Evolutionary conservation across 1,284 basidiomycete genomes (phyloP).

Genomic region (Cryptococcus amylolentus): DNA sequence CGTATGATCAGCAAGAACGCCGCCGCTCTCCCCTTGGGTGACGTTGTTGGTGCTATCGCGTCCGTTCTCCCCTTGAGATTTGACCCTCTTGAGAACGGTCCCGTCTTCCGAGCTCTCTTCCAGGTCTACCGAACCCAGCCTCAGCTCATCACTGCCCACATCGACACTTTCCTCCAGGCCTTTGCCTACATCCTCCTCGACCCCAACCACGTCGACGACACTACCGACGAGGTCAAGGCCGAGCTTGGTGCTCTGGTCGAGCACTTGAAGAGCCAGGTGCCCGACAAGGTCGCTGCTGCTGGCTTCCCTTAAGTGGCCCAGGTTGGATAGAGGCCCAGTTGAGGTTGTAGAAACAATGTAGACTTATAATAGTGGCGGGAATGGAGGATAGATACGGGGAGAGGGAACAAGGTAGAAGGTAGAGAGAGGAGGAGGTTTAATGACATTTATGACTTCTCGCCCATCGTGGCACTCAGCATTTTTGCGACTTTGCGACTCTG

Average conservation of each 20-base stretch:
- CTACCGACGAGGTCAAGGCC: conserved; percentile 69
- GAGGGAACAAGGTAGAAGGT: not conserved
- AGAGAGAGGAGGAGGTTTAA: not conserved
- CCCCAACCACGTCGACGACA: conserved; percentile 65
- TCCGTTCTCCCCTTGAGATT: conserved; percentile 79
- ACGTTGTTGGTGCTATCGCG: conserved; percentile 79
- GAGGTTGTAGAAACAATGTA: not conserved
- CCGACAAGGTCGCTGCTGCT: conserved; percentile 48
- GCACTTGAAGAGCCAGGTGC: conserved; percentile 58
- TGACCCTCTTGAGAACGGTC: conserved; percentile 83
- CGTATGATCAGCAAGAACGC: conserved; percentile 83
- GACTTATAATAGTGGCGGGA: not conserved
- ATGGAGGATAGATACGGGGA: not conserved
- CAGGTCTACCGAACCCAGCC: conserved; percentile 76
- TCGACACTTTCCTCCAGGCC: conserved; percentile 77
- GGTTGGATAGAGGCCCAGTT: not conserved
- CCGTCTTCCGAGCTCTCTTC: conserved; percentile 88
- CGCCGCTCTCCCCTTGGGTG: conserved; percentile 76
- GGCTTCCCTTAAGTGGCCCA: conserved; percentile 30
- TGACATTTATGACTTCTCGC: conserved; percentile 1
- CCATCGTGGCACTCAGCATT: not conserved
- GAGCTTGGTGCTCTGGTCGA: conserved; percentile 73
- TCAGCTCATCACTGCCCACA: conserved; percentile 64
- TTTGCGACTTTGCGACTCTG: no score
- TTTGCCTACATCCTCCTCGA: conserved; percentile 84